Conservation (phyloP, 2,329 filamentous ascomycete genomes). For the Neopestalotiopsis sp. region DNA sequence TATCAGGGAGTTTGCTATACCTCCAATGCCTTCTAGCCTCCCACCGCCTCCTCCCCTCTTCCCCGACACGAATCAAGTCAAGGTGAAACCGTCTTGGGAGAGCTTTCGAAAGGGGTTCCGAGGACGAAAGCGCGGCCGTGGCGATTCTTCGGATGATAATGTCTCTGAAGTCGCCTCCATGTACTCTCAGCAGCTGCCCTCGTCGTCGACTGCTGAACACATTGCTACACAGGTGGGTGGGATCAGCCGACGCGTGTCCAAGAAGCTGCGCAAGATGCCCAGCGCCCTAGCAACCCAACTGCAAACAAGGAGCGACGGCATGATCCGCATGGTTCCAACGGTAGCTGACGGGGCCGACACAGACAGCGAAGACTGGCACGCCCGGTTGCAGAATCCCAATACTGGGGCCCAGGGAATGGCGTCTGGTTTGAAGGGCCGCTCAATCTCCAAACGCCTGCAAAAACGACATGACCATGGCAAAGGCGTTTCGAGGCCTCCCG, state of each 20-base stretch:
- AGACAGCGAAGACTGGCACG: conserved; percentile 4
- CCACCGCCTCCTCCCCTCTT: conserved; percentile 38
- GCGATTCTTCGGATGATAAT: conserved; percentile 38
- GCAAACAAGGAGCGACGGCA: conserved; percentile 28
- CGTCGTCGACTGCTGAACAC: conserved; percentile 3
- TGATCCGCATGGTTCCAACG: conserved; percentile 19
- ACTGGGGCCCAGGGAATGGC: conserved; percentile 8
- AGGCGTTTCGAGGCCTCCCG: conserved; percentile 8
- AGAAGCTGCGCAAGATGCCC: conserved; percentile 59
- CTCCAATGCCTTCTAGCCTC: conserved; percentile 23
- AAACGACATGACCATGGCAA: not conserved
- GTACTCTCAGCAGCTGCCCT: conserved; percentile 7
- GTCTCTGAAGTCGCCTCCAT: conserved; percentile 26
- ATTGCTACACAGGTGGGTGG: conserved; percentile 24
- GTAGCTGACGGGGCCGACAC: not conserved
- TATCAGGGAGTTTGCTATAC: not conserved
- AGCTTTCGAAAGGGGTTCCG: conserved; percentile 35
- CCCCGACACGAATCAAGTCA: conserved; percentile 11
- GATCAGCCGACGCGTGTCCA: conserved; percentile 43
- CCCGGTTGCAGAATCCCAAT: conserved; percentile 17
- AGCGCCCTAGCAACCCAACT: conserved; percentile 28
- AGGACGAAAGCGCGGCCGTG: conserved; percentile 57
- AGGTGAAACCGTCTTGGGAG: conserved; percentile 21
- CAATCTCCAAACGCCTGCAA: conserved; percentile 1
- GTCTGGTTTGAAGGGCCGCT: not conserved